These are phyloP conservation scores for Smittium culicis DNA, from an alignment of 371 early-diverging fungal species.

Conservation along the genomic window DNA sequence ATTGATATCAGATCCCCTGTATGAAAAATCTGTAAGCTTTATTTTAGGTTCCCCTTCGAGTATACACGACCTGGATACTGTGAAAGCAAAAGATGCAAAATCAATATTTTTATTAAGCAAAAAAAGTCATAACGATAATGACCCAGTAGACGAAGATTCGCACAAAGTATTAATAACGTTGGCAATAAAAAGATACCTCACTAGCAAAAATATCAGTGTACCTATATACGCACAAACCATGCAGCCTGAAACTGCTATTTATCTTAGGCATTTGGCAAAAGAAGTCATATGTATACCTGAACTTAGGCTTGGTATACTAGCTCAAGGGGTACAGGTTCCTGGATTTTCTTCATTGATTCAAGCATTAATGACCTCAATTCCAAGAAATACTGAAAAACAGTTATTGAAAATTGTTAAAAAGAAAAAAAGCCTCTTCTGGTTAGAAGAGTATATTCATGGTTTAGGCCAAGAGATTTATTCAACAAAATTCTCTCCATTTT, in stretches of 20 bases:
- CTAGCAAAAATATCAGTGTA: constrained; percentile 15
- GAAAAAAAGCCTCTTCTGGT: constrained; percentile 25
- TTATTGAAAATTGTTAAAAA: constrained; percentile 15
- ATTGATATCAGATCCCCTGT: constrained; percentile 38
- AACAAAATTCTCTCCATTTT: constrained; percentile 29
- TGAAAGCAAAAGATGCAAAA: constrained; percentile 30
- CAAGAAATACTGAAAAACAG: constrained; percentile 31
- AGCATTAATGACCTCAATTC: constrained; percentile 43
- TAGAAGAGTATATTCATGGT: constrained; percentile 44
- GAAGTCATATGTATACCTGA: constrained; percentile 53
- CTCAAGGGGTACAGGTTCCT: constrained; percentile 47
- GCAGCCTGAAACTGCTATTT: constrained; percentile 47
- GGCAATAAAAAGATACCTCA: constrained; percentile 44
- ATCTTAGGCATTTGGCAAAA: constrained; percentile 45
- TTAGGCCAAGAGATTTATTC: constrained; percentile 47
- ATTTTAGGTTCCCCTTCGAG: constrained; percentile 45
- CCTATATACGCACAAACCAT: constrained; percentile 43
- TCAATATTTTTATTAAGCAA: constrained; percentile 44
- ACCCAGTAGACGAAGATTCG: constrained; percentile 37
- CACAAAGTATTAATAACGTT: constrained; percentile 45
- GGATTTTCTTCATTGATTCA: constrained; percentile 45
- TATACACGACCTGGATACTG: constrained; percentile 35
- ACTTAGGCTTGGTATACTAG: constrained; percentile 47
- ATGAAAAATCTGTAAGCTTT: constrained; percentile 42
- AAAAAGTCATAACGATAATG: constrained; percentile 27